A percentile compares a stretch with the other conserved stretches of the same genome.
Evolutionary conservation across 306 rosid genomes (phyloP).

Genomic region (Vicia sativa): DNA sequence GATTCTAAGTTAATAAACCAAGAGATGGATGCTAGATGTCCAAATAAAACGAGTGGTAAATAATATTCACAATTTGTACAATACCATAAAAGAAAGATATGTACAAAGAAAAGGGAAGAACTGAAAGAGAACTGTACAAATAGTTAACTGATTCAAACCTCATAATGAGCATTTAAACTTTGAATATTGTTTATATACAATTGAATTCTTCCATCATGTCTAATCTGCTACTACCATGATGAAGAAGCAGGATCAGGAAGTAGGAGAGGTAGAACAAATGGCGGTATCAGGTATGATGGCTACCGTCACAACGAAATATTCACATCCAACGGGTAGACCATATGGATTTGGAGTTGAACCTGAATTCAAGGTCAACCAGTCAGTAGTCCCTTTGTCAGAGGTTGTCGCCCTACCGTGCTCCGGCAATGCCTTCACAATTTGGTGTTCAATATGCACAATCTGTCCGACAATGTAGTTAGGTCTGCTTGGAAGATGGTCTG

Average conservation of each 20-base stretch:
- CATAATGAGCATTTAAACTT: slow-evolving; percentile 46
- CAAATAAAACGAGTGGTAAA: slow-evolving; percentile 37
- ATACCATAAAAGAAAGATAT: slow-evolving; percentile 37
- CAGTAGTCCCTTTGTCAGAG: slow-evolving; percentile 57
- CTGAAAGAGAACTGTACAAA: slow-evolving; percentile 61
- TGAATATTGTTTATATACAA: slow-evolving; percentile 64
- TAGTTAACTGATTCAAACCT: slow-evolving; percentile 50
- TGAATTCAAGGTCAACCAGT: slow-evolving; percentile 90
- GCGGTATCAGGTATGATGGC: slow-evolving; percentile 95
- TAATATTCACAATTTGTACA: slow-evolving; percentile 51
- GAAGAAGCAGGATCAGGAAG: slow-evolving; percentile 91
- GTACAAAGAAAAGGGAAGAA: slow-evolving; percentile 38
- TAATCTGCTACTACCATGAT: slow-evolving; percentile 60
- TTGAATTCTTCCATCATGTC: slow-evolving; percentile 94
- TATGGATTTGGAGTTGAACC: slow-evolving; percentile 82
- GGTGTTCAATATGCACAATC: slow-evolving; percentile 96
- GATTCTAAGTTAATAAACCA: not conserved
- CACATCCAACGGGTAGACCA: slow-evolving; percentile 96
- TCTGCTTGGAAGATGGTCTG: slow-evolving; percentile 72
- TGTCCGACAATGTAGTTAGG: slow-evolving; percentile 96
- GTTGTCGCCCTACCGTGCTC: slow-evolving; percentile 55
- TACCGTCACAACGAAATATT: slow-evolving; percentile 91
- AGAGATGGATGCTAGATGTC: not conserved
- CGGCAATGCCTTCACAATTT: slow-evolving; percentile 60
- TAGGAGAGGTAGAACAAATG: slow-evolving; percentile 79